These are phyloP conservation scores for Tulasnella sp. DNA, from an alignment of 768 basidiomycete species.

Conservation along the genomic window DNA sequence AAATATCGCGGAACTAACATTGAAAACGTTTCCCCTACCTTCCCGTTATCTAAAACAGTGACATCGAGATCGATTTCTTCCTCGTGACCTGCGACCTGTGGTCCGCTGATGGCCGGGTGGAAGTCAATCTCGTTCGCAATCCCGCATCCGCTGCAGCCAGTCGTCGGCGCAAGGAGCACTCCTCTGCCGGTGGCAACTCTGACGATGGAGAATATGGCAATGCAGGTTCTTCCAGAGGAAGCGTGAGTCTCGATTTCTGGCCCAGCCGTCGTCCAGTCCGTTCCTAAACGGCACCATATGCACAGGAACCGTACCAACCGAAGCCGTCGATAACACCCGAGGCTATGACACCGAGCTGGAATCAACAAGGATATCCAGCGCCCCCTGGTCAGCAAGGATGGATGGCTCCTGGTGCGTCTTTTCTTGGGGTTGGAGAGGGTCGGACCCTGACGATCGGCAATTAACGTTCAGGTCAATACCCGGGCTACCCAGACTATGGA, in stretches of 20 bases:
- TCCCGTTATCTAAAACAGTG: slow-evolving; percentile 34
- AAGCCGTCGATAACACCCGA: neutral
- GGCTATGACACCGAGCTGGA: neutral
- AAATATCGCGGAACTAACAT: neutral
- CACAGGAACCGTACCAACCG: neutral
- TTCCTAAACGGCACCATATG: neutral
- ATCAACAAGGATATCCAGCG: neutral
- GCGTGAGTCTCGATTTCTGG: neutral
- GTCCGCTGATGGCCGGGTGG: slow-evolving; percentile 68
- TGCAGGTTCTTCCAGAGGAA: neutral
- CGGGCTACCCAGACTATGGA: neutral
- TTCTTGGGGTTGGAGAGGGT: neutral
- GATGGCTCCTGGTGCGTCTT: neutral
- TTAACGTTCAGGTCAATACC: neutral
- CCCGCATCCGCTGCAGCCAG: slow-evolving; percentile 43
- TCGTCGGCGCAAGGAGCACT: neutral
- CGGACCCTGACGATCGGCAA: neutral
- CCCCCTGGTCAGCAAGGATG: neutral
- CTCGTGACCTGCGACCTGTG: slow-evolving; percentile 88
- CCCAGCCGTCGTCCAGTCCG: neutral
- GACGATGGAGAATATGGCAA: neutral
- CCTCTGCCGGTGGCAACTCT: neutral
- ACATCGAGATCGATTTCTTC: slow-evolving; percentile 80
- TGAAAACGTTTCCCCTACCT: neutral
- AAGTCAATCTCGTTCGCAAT: slow-evolving; percentile 83